Evolutionary conservation across 306 rosid genomes (phyloP).

Genomic region (Quillaja saponaria): DNA sequence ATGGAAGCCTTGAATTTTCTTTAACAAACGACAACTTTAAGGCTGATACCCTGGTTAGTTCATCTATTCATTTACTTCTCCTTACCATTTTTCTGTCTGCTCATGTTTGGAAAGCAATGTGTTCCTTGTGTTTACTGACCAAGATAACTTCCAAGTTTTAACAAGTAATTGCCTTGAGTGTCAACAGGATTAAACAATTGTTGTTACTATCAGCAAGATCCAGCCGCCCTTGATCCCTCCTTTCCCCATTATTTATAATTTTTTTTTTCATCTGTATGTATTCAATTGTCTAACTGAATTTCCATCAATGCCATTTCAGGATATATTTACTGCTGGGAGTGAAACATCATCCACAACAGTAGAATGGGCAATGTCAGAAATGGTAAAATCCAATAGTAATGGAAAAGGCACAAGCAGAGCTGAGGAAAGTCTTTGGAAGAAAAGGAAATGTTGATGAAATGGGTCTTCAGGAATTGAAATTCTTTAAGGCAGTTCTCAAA

Average conservation of each 20-base stretch:
- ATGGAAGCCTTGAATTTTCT: background rate
- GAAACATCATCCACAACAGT: constrained; percentile 39
- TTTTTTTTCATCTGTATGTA: too few relatives aligned
- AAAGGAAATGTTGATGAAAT: constrained; percentile 8
- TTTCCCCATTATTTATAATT: too few relatives aligned
- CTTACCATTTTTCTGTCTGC: too few relatives aligned
- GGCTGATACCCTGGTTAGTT: constrained; percentile 11
- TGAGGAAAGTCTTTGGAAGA: constrained; percentile 7
- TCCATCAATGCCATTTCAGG: background rate
- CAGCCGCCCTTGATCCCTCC: too few relatives aligned
- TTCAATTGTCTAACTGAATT: too few relatives aligned
- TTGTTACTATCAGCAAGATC: too few relatives aligned
- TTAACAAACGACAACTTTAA: constrained; percentile 18
- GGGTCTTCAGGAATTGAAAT: constrained; percentile 1
- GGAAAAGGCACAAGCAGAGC: constrained; percentile 26
- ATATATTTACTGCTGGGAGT: constrained; percentile 35
- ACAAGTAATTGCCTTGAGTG: too few relatives aligned
- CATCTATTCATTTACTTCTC: too few relatives aligned
- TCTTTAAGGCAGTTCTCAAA: constrained; percentile 20
- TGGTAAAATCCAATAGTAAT: constrained; percentile 26
- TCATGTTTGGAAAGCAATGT: too few relatives aligned
- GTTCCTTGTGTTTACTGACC: too few relatives aligned
- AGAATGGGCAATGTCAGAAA: constrained; percentile 42
- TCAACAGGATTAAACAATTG: too few relatives aligned
- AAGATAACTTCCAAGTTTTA: too few relatives aligned